phyloP scores from a whole-genome alignment of 306 rosid species.

The Cucumis hystrix region DNA sequence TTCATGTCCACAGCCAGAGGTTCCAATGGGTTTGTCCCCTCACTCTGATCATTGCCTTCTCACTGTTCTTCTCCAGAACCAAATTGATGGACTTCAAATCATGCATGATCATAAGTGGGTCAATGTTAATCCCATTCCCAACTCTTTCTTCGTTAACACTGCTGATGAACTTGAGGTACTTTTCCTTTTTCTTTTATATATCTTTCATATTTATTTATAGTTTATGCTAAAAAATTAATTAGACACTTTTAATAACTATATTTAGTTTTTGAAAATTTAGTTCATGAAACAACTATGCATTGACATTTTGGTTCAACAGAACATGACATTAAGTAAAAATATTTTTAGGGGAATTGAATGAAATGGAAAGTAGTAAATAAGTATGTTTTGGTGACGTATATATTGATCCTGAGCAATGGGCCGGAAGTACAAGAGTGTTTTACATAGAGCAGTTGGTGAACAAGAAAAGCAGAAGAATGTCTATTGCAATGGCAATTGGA shows the following conservation, averaged over 20 bases:
- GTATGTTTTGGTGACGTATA: conserved; percentile 7
- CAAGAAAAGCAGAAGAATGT: conserved; percentile 23
- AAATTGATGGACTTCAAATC: conserved; percentile 38
- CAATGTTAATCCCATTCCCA: conserved; percentile 31
- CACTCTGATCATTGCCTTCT: conserved; percentile 51
- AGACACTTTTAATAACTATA: too few relatives aligned
- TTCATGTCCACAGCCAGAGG: conserved; percentile 40
- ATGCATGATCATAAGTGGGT: conserved; percentile 29
- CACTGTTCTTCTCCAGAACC: conserved; percentile 32
- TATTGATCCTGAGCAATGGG: conserved; percentile 31
- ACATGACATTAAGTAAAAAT: too few relatives aligned
- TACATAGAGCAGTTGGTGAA: conserved; percentile 47
- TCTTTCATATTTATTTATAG: too few relatives aligned
- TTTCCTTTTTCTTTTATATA: too few relatives aligned
- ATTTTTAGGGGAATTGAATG: not conserved
- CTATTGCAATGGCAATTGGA: conserved; percentile 35
- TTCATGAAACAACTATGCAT: too few relatives aligned
- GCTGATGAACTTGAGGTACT: conserved; percentile 57
- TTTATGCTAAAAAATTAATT: too few relatives aligned
- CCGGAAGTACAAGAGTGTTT: conserved; percentile 42
- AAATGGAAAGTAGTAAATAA: not conserved
- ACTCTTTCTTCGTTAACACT: conserved; percentile 28
- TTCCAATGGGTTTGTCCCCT: conserved; percentile 32
- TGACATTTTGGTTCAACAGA: too few relatives aligned
- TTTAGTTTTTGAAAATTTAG: too few relatives aligned